Evolutionary conservation across 2,329 filamentous ascomycete genomes (phyloP).

Genomic region (Xylariaceae sp.): DNA sequence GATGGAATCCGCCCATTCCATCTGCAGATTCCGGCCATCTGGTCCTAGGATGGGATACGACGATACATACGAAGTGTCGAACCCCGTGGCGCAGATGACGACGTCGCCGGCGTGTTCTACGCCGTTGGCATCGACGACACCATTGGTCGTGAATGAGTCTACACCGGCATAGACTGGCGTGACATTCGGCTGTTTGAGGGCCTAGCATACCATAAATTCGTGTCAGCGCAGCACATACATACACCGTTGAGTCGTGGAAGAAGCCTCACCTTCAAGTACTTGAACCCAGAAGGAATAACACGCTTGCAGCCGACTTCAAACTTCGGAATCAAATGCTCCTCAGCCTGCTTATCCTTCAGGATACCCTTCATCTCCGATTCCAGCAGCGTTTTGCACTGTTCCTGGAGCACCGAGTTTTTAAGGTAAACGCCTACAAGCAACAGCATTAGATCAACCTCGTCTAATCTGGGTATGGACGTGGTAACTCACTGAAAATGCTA

Average conservation of each 20-base stretch:
- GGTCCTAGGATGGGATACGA: slow-evolving; percentile 40
- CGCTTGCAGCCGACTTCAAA: slow-evolving; percentile 38
- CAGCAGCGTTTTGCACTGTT: no score
- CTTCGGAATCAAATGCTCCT: slow-evolving; percentile 23
- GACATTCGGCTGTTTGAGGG: no score
- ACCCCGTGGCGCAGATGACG: slow-evolving; percentile 28
- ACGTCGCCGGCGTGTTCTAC: slow-evolving; percentile 29
- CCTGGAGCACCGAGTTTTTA: no score
- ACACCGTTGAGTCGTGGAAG: no score
- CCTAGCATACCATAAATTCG: not conserved
- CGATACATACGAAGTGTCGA: slow-evolving; percentile 15
- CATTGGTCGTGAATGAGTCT: not conserved
- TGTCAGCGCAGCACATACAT: no score
- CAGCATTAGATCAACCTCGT: no score
- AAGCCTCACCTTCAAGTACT: slow-evolving; percentile 33
- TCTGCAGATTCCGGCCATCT: slow-evolving; percentile 25
- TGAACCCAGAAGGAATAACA: slow-evolving; percentile 38
- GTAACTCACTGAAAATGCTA: slow-evolving; percentile 26
- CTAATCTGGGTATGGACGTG: not conserved
- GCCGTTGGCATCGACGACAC: slow-evolving; percentile 31
- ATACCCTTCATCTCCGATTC: no score
- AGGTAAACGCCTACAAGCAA: no score
- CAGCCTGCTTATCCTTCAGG: slow-evolving; percentile 10
- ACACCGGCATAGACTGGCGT: no score
- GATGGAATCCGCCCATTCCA: slow-evolving; percentile 26